These are phyloP conservation scores for Cutaneotrichosporon sp. DNA, from an alignment of 1,284 basidiomycete genomes.

Conservation along the genomic window DNA sequence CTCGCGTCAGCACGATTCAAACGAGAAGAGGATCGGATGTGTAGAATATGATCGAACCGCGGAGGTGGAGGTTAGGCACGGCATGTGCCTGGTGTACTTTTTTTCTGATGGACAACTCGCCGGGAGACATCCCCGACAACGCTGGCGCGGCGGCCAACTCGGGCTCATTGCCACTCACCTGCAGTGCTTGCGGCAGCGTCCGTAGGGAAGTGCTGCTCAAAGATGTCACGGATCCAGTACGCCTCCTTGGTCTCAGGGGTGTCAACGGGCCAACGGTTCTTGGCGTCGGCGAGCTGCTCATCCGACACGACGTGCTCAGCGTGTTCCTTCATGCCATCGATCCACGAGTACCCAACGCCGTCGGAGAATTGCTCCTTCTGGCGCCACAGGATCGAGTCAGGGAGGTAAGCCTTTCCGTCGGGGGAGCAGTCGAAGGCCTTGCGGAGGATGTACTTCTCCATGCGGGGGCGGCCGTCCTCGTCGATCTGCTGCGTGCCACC, in stretches of 20 bases:
- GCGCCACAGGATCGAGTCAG: conserved; percentile 91
- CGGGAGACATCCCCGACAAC: background rate
- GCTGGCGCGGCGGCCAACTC: conserved; percentile 29
- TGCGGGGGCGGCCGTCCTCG: conserved; percentile 75
- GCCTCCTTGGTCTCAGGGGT: conserved; percentile 97
- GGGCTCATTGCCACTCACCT: too few species aligned
- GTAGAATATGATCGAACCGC: background rate
- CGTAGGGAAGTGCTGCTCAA: conserved; percentile 81
- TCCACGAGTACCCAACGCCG: conserved; percentile 99
- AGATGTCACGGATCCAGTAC: conserved; percentile 89
- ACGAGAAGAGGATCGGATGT: background rate
- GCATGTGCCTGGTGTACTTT: background rate
- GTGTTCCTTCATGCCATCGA: conserved; percentile 94
- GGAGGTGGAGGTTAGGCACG: conserved; percentile 7
- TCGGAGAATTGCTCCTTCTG: conserved; percentile 99
- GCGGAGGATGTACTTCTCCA: conserved; percentile 98
- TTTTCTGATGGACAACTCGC: background rate
- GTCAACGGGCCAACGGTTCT: conserved; percentile 71
- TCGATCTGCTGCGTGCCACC: conserved; percentile 71
- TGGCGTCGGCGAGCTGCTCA: conserved; percentile 69
- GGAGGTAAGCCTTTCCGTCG: conserved; percentile 83
- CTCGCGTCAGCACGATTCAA: conserved; percentile 51
- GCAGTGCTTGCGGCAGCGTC: conserved; percentile 86
- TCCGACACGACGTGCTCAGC: conserved; percentile 73
- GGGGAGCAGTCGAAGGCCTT: conserved; percentile 93